Evolutionary conservation across 2,329 filamentous ascomycete genomes (phyloP).

Genomic region (Knufia fluminis): DNA sequence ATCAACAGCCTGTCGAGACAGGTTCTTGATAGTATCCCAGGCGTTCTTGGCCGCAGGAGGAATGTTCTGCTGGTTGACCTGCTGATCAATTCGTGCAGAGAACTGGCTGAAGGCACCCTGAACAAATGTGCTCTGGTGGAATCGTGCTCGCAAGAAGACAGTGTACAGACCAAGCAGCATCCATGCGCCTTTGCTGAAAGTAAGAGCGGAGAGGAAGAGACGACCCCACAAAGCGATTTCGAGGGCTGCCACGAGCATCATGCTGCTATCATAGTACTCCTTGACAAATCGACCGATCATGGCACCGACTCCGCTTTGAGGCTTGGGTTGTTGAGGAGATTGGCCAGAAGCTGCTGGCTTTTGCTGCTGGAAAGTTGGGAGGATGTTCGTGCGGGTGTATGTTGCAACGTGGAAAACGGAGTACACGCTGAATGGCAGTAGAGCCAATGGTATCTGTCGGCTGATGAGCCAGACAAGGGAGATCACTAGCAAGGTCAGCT

Average conservation of each 20-base stretch:
- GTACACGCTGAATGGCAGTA: conserved; percentile 93
- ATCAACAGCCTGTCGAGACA: conserved; percentile 64
- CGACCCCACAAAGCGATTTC: conserved; percentile 85
- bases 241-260: conserved; percentile 81
- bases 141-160: conserved; percentile 82
- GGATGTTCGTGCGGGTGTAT: conserved; percentile 86
- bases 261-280: conserved; percentile 93
- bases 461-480: conserved; percentile 90
- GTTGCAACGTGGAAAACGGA: conserved; percentile 97
- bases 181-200: conserved; percentile 89
- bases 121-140: conserved; percentile 85
- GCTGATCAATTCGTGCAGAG: conserved; percentile 66
- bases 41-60: conserved; percentile 68
- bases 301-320: conserved; percentile 60
- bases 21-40: conserved; percentile 71
- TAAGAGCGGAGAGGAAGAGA: conserved; percentile 66
- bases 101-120: conserved; percentile 68
- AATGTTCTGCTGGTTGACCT: conserved; percentile 76
- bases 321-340: conserved; percentile 41
- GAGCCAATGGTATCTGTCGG: conserved; percentile 78
- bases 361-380: conserved; percentile 72
- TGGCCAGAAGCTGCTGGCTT: conserved; percentile 43
- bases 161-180: conserved; percentile 79
- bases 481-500: conserved; percentile 54
- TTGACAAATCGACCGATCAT: conserved; percentile 90